Percentiles rank a stretch among this genome's conserved stretches.
These are phyloP conservation scores for Naganishia sp. DNA, from an alignment of 1,284 basidiomycete genomes.

Conservation along the genomic window DNA sequence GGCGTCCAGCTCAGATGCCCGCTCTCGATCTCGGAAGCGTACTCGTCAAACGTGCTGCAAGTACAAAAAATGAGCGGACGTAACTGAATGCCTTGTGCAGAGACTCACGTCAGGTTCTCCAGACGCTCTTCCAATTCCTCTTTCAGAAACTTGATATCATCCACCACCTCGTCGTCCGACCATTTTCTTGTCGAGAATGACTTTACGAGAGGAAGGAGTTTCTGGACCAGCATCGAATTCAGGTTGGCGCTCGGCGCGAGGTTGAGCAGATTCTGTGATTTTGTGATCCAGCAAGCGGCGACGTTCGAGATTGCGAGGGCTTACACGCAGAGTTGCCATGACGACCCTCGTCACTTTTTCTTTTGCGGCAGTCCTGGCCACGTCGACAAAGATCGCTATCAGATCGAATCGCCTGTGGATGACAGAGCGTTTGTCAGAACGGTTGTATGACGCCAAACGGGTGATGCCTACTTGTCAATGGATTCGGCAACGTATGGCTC, in stretches of 20 bases:
- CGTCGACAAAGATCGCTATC: conserved; percentile 79
- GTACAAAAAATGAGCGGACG: conserved; percentile 13
- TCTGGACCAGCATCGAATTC: conserved; percentile 86
- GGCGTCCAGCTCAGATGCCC: conserved; percentile 94
- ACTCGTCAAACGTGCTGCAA: conserved; percentile 89
- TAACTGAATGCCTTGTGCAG: not conserved
- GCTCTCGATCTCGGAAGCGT: conserved; percentile 82
- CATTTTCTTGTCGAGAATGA: conserved; percentile 84
- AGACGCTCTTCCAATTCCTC: conserved; percentile 79
- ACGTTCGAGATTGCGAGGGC: conserved; percentile 33
- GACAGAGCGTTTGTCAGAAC: not conserved
- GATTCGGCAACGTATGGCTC: conserved; percentile 79
- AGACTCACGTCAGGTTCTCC: conserved; percentile 78
- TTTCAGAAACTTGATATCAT: conserved; percentile 82
- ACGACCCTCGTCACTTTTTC: conserved; percentile 98
- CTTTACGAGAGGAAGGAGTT: conserved; percentile 81
- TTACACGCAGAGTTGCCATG: conserved; percentile 82
- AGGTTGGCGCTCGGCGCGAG: conserved; percentile 66
- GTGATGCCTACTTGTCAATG: conserved; percentile 66
- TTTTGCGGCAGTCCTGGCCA: conserved; percentile 88
- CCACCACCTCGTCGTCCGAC: conserved; percentile 90
- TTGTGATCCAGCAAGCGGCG: too few relatives aligned
- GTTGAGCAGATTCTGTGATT: conserved; percentile 73
- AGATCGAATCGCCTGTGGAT: conserved; percentile 78
- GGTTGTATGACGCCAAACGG: not conserved